These are phyloP conservation scores for Candida maris DNA, from an alignment of 805 yeast species.

Conservation along the genomic window DNA sequence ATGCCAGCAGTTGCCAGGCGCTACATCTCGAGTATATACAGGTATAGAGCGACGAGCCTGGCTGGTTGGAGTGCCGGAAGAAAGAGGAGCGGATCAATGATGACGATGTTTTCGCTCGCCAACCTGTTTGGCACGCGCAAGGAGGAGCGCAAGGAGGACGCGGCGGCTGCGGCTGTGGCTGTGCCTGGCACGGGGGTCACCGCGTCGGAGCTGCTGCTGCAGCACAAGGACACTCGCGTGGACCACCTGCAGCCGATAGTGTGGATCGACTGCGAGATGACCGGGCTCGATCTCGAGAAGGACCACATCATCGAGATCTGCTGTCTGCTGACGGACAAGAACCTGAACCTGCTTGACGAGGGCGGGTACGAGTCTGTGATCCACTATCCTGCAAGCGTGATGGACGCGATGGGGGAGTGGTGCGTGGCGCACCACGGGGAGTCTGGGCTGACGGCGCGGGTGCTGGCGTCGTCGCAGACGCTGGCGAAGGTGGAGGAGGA, in stretches of 20 bases:
- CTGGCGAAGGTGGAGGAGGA: conserved; percentile 61
- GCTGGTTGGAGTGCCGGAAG: too few relatives aligned
- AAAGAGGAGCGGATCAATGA: neutral
- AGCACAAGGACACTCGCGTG: neutral
- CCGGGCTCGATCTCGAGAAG: conserved; percentile 78
- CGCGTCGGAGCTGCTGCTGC: neutral
- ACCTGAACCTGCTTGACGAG: conserved; percentile 65
- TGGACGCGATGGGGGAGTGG: conserved; percentile 86
- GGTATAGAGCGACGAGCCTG: too few relatives aligned
- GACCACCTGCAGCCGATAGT: conserved; percentile 46
- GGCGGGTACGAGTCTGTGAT: conserved; percentile 79
- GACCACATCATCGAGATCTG: conserved; percentile 91
- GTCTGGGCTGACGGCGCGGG: conserved; percentile 73
- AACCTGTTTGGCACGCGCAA: conserved; percentile 3
- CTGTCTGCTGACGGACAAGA: conserved; percentile 83
- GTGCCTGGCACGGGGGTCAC: neutral
- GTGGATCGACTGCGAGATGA: conserved; percentile 99
- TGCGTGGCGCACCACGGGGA: conserved; percentile 77
- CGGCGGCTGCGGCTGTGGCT: neutral
- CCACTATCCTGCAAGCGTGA: conserved; percentile 54
- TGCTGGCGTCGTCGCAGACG: conserved; percentile 52
- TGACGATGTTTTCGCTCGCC: conserved; percentile 3
- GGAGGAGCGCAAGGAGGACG: neutral
- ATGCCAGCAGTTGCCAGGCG: too few relatives aligned
- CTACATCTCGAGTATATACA: too few relatives aligned